phyloP scores from a whole-genome alignment of 106 monocot species.

The Dioscorea zingiberensis region DNA sequence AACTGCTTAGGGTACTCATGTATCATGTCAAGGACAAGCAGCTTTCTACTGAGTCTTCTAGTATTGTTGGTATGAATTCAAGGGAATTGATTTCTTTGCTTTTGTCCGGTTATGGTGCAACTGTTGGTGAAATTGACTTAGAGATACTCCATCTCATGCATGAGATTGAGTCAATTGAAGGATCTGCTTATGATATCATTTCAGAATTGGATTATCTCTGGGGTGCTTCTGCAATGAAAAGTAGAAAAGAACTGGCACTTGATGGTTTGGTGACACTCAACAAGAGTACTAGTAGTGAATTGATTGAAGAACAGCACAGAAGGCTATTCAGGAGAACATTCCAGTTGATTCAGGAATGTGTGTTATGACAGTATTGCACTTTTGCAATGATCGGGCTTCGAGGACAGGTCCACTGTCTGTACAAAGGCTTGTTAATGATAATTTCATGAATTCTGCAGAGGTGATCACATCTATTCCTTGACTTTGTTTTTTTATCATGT shows the following conservation, averaged over 20 bases:
- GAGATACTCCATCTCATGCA: constrained; percentile 66
- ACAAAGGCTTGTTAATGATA: constrained; percentile 43
- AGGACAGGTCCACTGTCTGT: constrained; percentile 20
- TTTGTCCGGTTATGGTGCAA: constrained; percentile 77
- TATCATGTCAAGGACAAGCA: constrained; percentile 38
- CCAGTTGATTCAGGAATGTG: constrained; percentile 64
- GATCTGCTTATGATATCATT: constrained; percentile 32
- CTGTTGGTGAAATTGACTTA: constrained; percentile 57
- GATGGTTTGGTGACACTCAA: constrained; percentile 14
- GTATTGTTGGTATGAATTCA: constrained; percentile 21
- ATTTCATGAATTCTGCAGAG: constrained; percentile 21
- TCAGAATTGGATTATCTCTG: constrained; percentile 74
- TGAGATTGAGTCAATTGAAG: constrained; percentile 57
- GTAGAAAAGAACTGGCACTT: constrained; percentile 43
- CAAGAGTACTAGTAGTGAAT: constrained; percentile 23
- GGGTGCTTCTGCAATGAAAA: constrained; percentile 58
- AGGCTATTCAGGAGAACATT: constrained; percentile 80
- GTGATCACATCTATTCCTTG: constrained; percentile 12
- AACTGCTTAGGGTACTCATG: constrained; percentile 61
- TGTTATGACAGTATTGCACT: constrained; percentile 46
- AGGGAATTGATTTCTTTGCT: constrained; percentile 74
- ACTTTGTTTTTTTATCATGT: too few relatives aligned
- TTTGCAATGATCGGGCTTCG: constrained; percentile 50
- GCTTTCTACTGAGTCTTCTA: constrained; percentile 1
- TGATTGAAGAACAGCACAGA: constrained; percentile 33